phyloP scores from a whole-genome alignment of 2,329 filamentous ascomycete genomes.

The Paecilomyces fulvus region DNA sequence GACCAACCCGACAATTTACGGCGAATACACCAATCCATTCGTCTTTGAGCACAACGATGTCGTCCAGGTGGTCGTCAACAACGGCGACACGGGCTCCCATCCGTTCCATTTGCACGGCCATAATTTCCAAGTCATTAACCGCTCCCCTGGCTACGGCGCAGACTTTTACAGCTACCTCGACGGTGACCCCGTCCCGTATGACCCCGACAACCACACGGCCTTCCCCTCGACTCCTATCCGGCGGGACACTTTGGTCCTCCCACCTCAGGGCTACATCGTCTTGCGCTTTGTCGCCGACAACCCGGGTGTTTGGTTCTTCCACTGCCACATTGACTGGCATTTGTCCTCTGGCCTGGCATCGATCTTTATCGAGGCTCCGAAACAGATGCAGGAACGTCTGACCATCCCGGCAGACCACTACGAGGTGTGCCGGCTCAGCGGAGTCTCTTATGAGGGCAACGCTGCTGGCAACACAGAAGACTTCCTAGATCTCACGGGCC shows the following conservation, averaged over 20 bases:
- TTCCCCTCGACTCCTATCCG: conserved; percentile 54
- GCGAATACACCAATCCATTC: conserved; percentile 51
- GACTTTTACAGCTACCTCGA: conserved; percentile 45
- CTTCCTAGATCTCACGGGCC: not conserved
- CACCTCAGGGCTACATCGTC: conserved; percentile 59
- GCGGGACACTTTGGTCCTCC: conserved; percentile 59
- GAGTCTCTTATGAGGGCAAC: not conserved
- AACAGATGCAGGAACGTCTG: conserved; percentile 52
- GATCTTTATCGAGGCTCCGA: conserved; percentile 56
- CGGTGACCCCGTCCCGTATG: conserved; percentile 24
- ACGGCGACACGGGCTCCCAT: conserved; percentile 35
- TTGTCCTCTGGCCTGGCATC: conserved; percentile 57
- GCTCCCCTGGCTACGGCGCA: conserved; percentile 47
- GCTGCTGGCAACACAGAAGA: not conserved
- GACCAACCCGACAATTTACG: conserved; percentile 54
- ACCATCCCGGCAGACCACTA: conserved; percentile 41
- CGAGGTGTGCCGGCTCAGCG: not conserved
- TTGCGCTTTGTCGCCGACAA: conserved; percentile 42
- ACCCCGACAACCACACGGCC: conserved; percentile 17
- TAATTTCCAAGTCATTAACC: conserved; percentile 59
- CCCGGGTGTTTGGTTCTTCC: conserved; percentile 59
- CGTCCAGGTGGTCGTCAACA: conserved; percentile 38
- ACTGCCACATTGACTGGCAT: conserved; percentile 78
- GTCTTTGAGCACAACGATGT: conserved; percentile 31
- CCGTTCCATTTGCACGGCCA: conserved; percentile 49